Percentiles rank a stretch among this genome's conserved stretches.
phyloP scores from a whole-genome alignment of 139 green algal species.

The Haematococcus sp. region DNA sequence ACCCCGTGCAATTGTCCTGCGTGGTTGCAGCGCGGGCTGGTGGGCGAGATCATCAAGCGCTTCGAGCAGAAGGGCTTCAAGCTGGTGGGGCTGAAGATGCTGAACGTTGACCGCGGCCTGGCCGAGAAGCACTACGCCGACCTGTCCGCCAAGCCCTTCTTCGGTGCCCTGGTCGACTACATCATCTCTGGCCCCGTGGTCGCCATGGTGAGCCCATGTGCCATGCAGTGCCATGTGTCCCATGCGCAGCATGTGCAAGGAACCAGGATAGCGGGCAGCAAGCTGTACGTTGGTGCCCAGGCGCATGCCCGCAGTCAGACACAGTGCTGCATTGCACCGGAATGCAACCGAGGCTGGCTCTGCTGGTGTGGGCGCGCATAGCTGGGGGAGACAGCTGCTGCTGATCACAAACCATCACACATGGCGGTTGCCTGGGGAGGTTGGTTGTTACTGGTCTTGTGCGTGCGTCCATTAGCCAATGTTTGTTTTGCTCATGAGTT shows the following conservation, averaged over 20 bases:
- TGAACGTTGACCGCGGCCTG: slow-evolving; percentile 72
- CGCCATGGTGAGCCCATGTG: slow-evolving; percentile 69
- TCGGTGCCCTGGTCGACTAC: slow-evolving; percentile 77
- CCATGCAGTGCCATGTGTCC: not conserved
- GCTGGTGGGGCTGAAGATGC: slow-evolving; percentile 81
- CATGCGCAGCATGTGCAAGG: not conserved
- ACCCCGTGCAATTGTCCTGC: not conserved
- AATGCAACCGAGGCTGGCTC: too few species aligned
- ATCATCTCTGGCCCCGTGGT: slow-evolving; percentile 83
- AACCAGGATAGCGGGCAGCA: not conserved
- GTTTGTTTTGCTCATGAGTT: too few species aligned
- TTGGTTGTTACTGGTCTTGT: too few species aligned
- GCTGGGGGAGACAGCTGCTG: too few species aligned
- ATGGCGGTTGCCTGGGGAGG: too few species aligned
- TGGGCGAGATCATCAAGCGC: slow-evolving; percentile 72
- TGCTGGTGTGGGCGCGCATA: too few species aligned
- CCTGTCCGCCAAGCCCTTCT: slow-evolving; percentile 88
- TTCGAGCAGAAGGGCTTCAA: slow-evolving; percentile 81
- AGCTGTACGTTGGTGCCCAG: too few species aligned
- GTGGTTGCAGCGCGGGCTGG: slow-evolving; percentile 53
- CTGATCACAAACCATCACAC: too few species aligned
- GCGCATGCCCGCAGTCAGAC: too few species aligned
- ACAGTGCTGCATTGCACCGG: too few species aligned
- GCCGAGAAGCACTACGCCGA: slow-evolving; percentile 92
- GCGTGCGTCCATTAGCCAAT: too few species aligned